Evolutionary conservation across 1,284 basidiomycete species (phyloP).

Genomic region (Sporisorium graminicola): DNA sequence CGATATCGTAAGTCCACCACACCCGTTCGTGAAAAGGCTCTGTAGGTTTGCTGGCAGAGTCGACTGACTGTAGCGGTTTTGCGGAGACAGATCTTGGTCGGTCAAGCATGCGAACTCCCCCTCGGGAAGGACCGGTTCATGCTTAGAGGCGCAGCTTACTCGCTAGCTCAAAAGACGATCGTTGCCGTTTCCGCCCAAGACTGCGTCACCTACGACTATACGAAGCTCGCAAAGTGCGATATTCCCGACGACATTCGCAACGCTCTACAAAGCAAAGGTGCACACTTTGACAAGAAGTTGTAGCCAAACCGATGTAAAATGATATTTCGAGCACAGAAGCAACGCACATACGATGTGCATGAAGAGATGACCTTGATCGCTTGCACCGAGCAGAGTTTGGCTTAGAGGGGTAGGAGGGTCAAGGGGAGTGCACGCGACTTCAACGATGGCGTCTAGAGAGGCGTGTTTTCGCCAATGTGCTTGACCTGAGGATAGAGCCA

Average conservation of each 20-base stretch:
- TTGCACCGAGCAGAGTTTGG: not conserved
- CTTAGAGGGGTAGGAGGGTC: not conserved
- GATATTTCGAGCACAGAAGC: not conserved
- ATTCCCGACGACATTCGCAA: slow-evolving; percentile 46
- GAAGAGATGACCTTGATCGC: not conserved
- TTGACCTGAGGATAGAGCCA: slow-evolving; percentile 41
- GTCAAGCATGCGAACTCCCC: slow-evolving; percentile 48
- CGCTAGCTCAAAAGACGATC: slow-evolving; percentile 47
- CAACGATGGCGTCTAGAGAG: too few relatives aligned
- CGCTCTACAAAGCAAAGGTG: slow-evolving; percentile 28
- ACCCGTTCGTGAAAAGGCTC: too few relatives aligned
- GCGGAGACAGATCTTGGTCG: slow-evolving; percentile 43
- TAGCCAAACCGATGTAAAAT: not conserved
- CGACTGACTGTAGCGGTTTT: not conserved
- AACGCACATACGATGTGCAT: too few relatives aligned
- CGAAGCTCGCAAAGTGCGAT: slow-evolving; percentile 49
- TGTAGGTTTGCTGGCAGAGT: too few relatives aligned
- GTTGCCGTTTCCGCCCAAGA: slow-evolving; percentile 55
- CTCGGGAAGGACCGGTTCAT: slow-evolving; percentile 51
- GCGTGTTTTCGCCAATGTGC: slow-evolving; percentile 15
- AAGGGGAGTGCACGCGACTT: too few relatives aligned
- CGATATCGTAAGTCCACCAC: slow-evolving; percentile 50
- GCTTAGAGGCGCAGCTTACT: slow-evolving; percentile 46
- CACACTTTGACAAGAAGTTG: slow-evolving; percentile 37
- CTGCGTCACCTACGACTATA: slow-evolving; percentile 60